Base-by-base conservation (phyloP, 805 yeast species). In the Candida schatavii region DNA sequence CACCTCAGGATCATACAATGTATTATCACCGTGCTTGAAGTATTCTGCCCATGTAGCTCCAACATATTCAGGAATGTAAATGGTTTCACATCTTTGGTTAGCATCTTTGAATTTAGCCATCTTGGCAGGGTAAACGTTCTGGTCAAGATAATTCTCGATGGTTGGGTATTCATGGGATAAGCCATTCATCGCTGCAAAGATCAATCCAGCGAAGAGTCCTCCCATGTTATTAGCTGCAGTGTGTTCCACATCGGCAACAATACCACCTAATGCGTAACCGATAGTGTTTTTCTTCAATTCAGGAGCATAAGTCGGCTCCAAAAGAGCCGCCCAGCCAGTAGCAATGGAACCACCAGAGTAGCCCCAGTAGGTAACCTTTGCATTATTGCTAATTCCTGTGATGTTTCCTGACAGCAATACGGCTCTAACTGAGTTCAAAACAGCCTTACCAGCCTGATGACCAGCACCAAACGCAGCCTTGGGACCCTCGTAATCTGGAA, bases 291-390 rank as follows among this genome's bases (percentile, higher is more conserved):
- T 5, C 15, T 9, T 31, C 13, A 41, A 31, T 43, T 62, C 64
- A 3, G 62, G 62, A n/a, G 68, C 66, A 34, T 62, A 62, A 1
- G 41, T 40, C 15, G 63, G 61, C 33, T 55, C 61, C 18, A 59
- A 42, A 9, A 48, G 46, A 5, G 60, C 52, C 3, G 59, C 64
- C 66, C 67, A 61, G 6, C 55, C 52, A 14, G 59, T 38, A 10
- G 65, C 59, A 20, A 61, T 41, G 2, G 66, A 55, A 5, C 66
- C 68, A 9, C 68, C 68, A 21, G 63, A 57, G 39, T 57, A 62
- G 0, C 68, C 68, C 58, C 59, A 62, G 29, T 62, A 28, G 3
- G 42, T 45, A 4, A 50, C 45, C 14, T 46, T 34, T 1, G 68
- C 59, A 29, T 52, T 48, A 4, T 45, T 15, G 9, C 43, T 29